Conservation (phyloP, 2,329 filamentous ascomycete genomes). For the Colletotrichum zoysiae region DNA sequence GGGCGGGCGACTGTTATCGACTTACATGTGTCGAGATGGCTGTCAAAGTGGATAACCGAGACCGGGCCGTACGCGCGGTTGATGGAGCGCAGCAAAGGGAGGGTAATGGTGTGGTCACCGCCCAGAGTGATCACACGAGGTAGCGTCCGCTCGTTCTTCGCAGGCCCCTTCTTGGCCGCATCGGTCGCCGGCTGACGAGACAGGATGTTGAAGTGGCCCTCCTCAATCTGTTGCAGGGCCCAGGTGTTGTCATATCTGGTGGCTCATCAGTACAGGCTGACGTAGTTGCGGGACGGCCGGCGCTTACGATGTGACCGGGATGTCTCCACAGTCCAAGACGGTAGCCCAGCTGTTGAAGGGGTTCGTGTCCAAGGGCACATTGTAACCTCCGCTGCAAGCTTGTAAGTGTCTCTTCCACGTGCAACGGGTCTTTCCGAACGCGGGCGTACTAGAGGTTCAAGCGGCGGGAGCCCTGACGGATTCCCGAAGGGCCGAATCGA, state of each 20-base stretch:
- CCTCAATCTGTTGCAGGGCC: slow-evolving; percentile 86
- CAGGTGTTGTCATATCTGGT: slow-evolving; percentile 83
- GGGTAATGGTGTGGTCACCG: slow-evolving; percentile 73
- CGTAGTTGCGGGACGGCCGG: slow-evolving; percentile 20
- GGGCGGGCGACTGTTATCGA: slow-evolving; percentile 44
- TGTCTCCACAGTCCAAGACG: slow-evolving; percentile 86
- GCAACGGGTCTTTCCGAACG: slow-evolving; percentile 46
- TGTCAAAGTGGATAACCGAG: slow-evolving; percentile 73
- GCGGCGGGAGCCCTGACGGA: slow-evolving; percentile 86
- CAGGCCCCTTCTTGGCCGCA: slow-evolving; percentile 74
- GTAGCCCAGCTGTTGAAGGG: slow-evolving; percentile 86
- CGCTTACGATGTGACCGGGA: slow-evolving; percentile 83
- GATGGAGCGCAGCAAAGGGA: slow-evolving; percentile 70
- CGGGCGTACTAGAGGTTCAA: slow-evolving; percentile 85
- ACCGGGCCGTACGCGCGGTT: slow-evolving; percentile 72
- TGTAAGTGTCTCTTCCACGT: slow-evolving; percentile 24
- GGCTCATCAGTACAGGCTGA: slow-evolving; percentile 11
- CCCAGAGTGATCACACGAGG: slow-evolving; percentile 84
- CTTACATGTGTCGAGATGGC: slow-evolving; percentile 75
- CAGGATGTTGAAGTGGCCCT: slow-evolving; percentile 83
- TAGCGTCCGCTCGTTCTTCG: slow-evolving; percentile 79
- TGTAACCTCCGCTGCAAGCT: slow-evolving; percentile 83
- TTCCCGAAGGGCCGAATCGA: slow-evolving; percentile 85
- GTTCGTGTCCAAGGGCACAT: slow-evolving; percentile 83
- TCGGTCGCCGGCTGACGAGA: slow-evolving; percentile 78